These are phyloP conservation scores for Quercus glauca DNA, from an alignment of 306 rosid genomes.

Conservation along the genomic window DNA sequence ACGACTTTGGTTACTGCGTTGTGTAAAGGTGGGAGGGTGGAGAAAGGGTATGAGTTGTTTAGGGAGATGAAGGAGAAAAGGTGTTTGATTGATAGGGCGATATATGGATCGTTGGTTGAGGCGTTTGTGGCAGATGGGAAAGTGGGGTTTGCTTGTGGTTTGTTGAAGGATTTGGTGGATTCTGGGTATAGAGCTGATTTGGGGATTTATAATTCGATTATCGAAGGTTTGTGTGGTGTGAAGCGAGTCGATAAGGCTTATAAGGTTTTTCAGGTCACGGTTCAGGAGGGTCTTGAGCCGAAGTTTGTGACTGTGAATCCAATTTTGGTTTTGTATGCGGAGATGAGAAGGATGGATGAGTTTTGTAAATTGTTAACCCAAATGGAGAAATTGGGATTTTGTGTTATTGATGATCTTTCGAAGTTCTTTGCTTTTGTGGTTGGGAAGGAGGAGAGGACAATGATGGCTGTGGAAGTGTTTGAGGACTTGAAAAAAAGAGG, in stretches of 20 bases:
- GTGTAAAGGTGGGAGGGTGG: constrained; percentile 56
- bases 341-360: constrained; percentile 42
- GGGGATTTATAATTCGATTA: constrained; percentile 66
- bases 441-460: constrained; percentile 44
- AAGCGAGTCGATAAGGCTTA: constrained; percentile 62
- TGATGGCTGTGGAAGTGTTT: constrained; percentile 47
- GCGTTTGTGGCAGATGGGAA: constrained; percentile 56
- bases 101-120: constrained; percentile 61
- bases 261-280: constrained; percentile 55
- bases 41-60: constrained; percentile 63
- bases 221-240: constrained; percentile 68
- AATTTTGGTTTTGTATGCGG: constrained; percentile 51
- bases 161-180: constrained; percentile 70
- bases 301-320: constrained; percentile 53
- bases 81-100: constrained; percentile 66
- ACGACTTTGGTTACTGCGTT: constrained; percentile 60
- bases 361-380: constrained; percentile 50
- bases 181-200: constrained; percentile 81
- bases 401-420: constrained; percentile 45
- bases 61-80: constrained; percentile 81
- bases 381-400: constrained; percentile 56
- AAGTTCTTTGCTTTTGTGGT: constrained; percentile 52
- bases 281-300: constrained; percentile 64
- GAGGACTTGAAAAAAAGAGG: constrained; percentile 46
- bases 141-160: constrained; percentile 64